Conservation (phyloP, 495 filamentous ascomycete species). For the Podospora australis region DNA sequence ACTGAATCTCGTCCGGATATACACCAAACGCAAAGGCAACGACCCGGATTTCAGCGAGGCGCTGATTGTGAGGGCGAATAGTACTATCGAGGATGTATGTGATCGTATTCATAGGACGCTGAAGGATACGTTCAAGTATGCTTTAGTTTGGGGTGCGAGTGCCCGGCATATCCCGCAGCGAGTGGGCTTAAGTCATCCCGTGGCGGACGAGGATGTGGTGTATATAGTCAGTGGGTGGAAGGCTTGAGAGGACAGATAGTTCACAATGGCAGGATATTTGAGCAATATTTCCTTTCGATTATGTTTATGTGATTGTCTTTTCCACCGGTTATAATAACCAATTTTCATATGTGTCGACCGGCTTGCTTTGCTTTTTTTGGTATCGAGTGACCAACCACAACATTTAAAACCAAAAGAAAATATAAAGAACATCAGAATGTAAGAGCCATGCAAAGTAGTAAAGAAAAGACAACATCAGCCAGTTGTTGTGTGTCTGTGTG, state of each 20-base stretch:
- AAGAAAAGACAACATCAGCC: too few species aligned
- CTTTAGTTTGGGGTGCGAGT: slow-evolving; percentile 94
- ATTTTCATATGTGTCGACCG: background rate
- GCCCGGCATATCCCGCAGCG: slow-evolving; percentile 91
- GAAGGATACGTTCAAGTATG: slow-evolving; percentile 99
- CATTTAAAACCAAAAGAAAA: too few species aligned
- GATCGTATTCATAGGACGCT: slow-evolving; percentile 89
- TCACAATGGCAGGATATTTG: too few species aligned
- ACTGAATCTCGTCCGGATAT: slow-evolving; percentile 81
- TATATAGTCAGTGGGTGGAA: slow-evolving; percentile 82
- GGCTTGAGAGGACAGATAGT: too few species aligned
- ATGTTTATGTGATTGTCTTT: too few species aligned
- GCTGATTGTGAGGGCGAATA: slow-evolving; percentile 80
- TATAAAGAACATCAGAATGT: too few species aligned
- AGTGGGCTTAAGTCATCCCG: slow-evolving; percentile 79
- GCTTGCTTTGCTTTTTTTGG: background rate
- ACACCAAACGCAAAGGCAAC: slow-evolving; percentile 92
- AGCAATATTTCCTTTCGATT: too few species aligned
- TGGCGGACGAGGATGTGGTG: slow-evolving; percentile 95
- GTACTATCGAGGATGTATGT: slow-evolving; percentile 94
- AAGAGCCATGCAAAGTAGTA: too few species aligned
- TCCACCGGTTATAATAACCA: too few species aligned
- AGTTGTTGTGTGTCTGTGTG: too few species aligned
- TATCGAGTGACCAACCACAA: too few species aligned
- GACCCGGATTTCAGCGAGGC: slow-evolving; percentile 91